Evolutionary conservation across 192 early-diverging fungal species (phyloP), one percentile per base, ranked within the genome.

Genomic region (Obelidium mucronatum): DNA sequence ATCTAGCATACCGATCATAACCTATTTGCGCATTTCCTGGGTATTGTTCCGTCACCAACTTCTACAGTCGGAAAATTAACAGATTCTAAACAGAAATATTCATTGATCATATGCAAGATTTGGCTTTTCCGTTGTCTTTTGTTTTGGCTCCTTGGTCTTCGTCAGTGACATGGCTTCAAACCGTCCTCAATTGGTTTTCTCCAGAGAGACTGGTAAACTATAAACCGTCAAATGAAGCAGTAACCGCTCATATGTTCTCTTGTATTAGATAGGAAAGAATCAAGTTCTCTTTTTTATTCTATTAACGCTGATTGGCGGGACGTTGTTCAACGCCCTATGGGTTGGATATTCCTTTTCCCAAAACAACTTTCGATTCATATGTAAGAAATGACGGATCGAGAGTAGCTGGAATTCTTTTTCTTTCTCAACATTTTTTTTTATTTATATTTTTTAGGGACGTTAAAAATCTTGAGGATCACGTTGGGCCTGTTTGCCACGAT

Each of bases 81-180:
- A 51, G 44, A 11, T 74, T 63, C 63, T 56, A 5, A 64, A 2
- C 62, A 52, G 81, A 85, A 67, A 66, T 51, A 22, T 65, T 85
- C 33, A 67, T 85, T 28, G 83, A 85, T 37, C 83, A 85, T 52
- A 74, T 83, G 37, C 84, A 85, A 68, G 84, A 85, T 67, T 61
- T 85, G 22, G 63, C 77, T 3, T 79, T 85, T 44, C 71, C 78
- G 5, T 44, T 85, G 17, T 26, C 51, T 2, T 72, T 79, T 39
- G 39, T 67, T n/a, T 44, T 65, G 22, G 78, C 79, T 55, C 71
- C 77, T 6, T 85, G 84, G 84, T 74, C 77, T 36, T 8, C 55
- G 1, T 82, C 83, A 48, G 69, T 83, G 28, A 6, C 33, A 3
- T 85, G 84, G 84, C 58, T 85, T 24, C 72, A 65, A 24, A 28